Evolutionary conservation across 2,329 filamentous ascomycete species (phyloP), one percentile per base, ranked within the genome.

Genomic region (Fusarium brevicatenulatum): DNA sequence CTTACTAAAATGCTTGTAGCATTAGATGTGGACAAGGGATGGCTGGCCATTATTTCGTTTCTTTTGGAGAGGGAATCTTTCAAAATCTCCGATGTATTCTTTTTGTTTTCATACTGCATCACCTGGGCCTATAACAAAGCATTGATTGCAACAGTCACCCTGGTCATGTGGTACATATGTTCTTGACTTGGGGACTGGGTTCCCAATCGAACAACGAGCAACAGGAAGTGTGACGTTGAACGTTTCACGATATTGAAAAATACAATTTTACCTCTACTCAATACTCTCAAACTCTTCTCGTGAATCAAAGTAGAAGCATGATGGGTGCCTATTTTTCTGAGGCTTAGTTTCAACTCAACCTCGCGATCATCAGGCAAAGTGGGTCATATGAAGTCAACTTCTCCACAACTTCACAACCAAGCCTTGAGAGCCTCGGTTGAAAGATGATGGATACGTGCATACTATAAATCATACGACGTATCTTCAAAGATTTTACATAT

Each of bases 211-310:
- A 58, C 46, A 43, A 58, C 44, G 55, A 54, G 54, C 58, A 69
- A 36, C 43, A 63, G 40, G 53, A 58, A 60, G 47, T 50, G 60
- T 68, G 63, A 67, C 72, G 68, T 74, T 71, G 75, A 65, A 40
- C 72, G 74, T 71, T 75, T 8, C 28, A 63, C 68, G 37, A 70
- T 54, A 70, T 74, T 69, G 56, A 74, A 56, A 74, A 74, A 77
- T 46, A 70, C n/a, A 56, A 74, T 60, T 63, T 34, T 47, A 37
- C 66, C 53, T 57, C 61, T 68, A 34, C 49, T 54, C 47, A 63
- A 37, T 47, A 11, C 28, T 49, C 40, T 19, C 12, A 12, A 52
- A 25, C n/a, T 32, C 37, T 16, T 28, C 44, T 9, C 13, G 56
- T 34, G 34, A 30, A 39, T 34, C 19, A 50, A 42, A n/a, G 34